Evolutionary conservation across 208 protist species (phyloP).

Genomic region (Trypanosoma mega): DNA sequence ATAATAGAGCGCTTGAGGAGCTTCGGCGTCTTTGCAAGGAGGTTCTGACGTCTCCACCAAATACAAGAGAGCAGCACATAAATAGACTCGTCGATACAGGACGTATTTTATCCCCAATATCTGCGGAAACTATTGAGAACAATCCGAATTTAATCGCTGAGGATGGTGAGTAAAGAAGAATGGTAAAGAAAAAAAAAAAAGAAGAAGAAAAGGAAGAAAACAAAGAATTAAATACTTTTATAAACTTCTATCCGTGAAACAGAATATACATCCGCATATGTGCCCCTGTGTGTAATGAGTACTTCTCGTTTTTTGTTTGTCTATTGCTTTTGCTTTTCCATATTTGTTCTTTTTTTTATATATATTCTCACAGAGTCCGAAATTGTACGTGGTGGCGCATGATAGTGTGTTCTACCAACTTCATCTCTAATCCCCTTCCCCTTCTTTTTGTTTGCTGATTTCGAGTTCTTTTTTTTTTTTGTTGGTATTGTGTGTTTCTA

Average conservation of each 20-base stretch:
- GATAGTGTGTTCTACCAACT: no score
- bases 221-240: no score
- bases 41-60: conserved; percentile 57
- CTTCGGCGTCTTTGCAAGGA: conserved; percentile 53
- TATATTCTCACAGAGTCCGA: no score
- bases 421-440: no score
- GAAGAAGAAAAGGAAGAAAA: neutral
- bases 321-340: neutral
- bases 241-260: no score
- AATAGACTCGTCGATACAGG: conserved; percentile 30
- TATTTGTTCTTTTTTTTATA: conserved; percentile 6
- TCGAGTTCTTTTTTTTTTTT: neutral
- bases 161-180: neutral
- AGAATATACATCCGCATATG: no score
- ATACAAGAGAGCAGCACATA: conserved; percentile 16
- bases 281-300: conserved; percentile 1
- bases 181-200: neutral
- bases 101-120: conserved; percentile 24
- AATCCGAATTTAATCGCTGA: neutral
- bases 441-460: neutral
- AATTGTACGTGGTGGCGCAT: no score
- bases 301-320: neutral
- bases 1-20: conserved; percentile 49
- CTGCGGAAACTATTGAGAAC: conserved; percentile 1
- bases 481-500: conserved; percentile 1